Evolutionary conservation across 768 basidiomycete genomes (phyloP).

Genomic region (Daedalea quercina): DNA sequence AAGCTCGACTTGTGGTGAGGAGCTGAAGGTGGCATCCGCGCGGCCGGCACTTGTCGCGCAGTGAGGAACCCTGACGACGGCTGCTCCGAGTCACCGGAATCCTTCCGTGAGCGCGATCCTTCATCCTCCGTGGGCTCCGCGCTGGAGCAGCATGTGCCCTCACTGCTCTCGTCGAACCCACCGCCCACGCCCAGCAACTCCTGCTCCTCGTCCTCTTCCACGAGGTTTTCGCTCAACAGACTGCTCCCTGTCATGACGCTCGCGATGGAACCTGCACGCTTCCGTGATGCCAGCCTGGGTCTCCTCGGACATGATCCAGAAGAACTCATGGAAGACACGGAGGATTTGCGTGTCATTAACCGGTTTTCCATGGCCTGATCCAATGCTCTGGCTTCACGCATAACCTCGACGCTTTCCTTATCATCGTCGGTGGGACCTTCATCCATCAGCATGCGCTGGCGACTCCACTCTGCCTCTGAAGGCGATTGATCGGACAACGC

Average conservation of each 20-base stretch:
- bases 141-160: constrained; percentile 21
- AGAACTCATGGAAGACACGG: constrained; percentile 56
- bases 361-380: constrained; percentile 88
- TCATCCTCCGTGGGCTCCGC: constrained; percentile 29
- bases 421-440: constrained; percentile 47
- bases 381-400: constrained; percentile 75
- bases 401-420: constrained; percentile 47
- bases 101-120: constrained; percentile 2
- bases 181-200: constrained; percentile 65
- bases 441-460: constrained; percentile 55
- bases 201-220: constrained; percentile 78
- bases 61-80: constrained; percentile 20
- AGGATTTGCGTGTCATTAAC: constrained; percentile 65
- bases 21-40: constrained; percentile 20
- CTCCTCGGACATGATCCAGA: constrained; percentile 46
- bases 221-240: constrained; percentile 69
- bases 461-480: constrained; percentile 76
- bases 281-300: constrained; percentile 56
- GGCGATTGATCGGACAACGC: constrained; percentile 50
- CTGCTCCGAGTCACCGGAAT: constrained; percentile 7
- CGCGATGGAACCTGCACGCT: constrained; percentile 70
- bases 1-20: constrained; percentile 48
- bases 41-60: constrained; percentile 15
- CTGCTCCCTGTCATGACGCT: constrained; percentile 64
- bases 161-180: constrained; percentile 42